Percentiles rank a stretch among this genome's conserved stretches.
phyloP scores from a whole-genome alignment of 495 filamentous ascomycete genomes.

The Tuber microsphaerosporum region DNA sequence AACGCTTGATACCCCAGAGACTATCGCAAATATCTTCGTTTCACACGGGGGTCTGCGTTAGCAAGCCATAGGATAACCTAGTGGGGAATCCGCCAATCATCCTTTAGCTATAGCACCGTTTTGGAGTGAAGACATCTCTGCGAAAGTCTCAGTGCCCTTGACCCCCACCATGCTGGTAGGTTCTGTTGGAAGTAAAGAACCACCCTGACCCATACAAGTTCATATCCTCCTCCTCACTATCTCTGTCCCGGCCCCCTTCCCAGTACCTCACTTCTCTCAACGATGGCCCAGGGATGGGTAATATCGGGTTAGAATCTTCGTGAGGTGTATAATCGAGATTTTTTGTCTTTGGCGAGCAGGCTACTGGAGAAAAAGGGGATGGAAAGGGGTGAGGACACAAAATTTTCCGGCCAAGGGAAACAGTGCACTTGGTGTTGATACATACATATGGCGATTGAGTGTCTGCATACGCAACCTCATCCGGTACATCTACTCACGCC shows the following conservation, averaged over 20 bases:
- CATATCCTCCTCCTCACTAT: not conserved
- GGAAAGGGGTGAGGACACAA: not conserved
- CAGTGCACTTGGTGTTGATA: not conserved
- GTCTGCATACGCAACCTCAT: not conserved
- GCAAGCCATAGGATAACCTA: not conserved
- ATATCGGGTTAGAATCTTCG: not conserved
- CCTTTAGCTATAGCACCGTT: not conserved
- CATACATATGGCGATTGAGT: not conserved
- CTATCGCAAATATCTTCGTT: not conserved
- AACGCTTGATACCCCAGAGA: not conserved
- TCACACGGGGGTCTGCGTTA: not conserved
- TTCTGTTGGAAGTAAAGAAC: not conserved
- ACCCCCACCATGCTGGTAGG: not conserved
- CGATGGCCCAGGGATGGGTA: not conserved
- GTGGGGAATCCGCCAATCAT: not conserved
- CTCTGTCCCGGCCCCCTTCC: not conserved
- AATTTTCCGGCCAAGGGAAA: not conserved
- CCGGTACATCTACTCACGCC: not conserved
- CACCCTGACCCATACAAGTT: not conserved
- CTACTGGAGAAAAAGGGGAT: not conserved
- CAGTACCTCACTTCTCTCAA: not conserved
- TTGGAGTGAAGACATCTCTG: not conserved
- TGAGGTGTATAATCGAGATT: slow-evolving; percentile 2
- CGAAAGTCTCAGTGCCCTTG: not conserved
- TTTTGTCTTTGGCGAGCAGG: not conserved